Percentiles rank a stretch among this genome's conserved stretches.
These are phyloP conservation scores for Sanghuangporus sanghuang DNA, from an alignment of 1,284 basidiomycete genomes.

Conservation along the genomic window DNA sequence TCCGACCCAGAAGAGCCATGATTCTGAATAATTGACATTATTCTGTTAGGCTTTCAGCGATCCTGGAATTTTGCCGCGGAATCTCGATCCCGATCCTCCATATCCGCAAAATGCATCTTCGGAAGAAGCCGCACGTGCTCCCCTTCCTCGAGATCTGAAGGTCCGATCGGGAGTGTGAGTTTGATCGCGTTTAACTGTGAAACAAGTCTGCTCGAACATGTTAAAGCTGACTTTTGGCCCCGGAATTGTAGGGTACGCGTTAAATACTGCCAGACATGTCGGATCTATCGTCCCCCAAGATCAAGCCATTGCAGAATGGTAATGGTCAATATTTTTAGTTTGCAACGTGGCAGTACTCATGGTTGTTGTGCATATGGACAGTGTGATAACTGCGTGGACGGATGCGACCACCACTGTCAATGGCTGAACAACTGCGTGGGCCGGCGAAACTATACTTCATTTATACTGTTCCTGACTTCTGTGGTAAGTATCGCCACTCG, in stretches of 20 bases:
- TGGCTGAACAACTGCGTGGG: conserved; percentile 95
- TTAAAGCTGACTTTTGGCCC: background rate
- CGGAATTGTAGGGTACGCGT: conserved; percentile 63
- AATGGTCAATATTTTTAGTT: conserved; percentile 8
- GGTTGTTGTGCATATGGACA: conserved; percentile 28
- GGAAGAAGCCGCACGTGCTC: conserved; percentile 54
- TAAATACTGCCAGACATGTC: conserved; percentile 89
- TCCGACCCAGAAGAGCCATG: background rate
- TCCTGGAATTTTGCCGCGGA: conserved; percentile 84
- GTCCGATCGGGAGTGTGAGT: conserved; percentile 76
- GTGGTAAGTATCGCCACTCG: conserved; percentile 39
- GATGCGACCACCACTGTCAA: conserved; percentile 88
- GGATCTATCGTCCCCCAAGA: conserved; percentile 83
- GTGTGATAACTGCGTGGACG: conserved; percentile 95
- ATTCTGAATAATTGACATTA: conserved; percentile 16
- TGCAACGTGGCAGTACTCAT: background rate
- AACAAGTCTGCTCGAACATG: background rate
- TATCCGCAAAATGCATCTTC: conserved; percentile 55
- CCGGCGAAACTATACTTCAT: conserved; percentile 86
- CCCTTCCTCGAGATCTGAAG: conserved; percentile 76
- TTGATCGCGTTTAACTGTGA: background rate
- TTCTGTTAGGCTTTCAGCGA: conserved; percentile 66
- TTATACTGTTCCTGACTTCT: conserved; percentile 73
- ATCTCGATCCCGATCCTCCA: conserved; percentile 81
- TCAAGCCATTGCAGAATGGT: conserved; percentile 93